Evolutionary conservation across 164 flowering plant genomes (phyloP), one percentile per base, ranked within the genome.

Genomic region (Cinnamomum chago): DNA sequence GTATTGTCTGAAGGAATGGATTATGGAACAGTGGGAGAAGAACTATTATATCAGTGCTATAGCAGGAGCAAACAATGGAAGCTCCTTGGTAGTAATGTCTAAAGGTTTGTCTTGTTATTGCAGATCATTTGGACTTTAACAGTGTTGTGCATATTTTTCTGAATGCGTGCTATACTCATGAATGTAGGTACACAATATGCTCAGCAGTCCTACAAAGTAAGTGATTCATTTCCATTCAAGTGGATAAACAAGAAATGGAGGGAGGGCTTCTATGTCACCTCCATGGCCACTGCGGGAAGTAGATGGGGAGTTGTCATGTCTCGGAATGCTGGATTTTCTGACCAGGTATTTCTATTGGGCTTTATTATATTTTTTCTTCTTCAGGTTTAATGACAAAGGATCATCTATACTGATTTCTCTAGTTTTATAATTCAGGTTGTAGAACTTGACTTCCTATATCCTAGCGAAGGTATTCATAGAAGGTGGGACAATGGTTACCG

Each of bases 181-280:
- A 33, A 3, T 77, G 24, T 73, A 94, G 98, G 95, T 60, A 88
- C 97, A 40, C 94, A 81, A 73, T 92, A 89, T 77, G 68, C 86
- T 55, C 97, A 94, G 80, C 97, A 94, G 80, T 94, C 98, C 3
- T 94, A 94, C 65, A 94, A 94, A 84, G 97, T 94, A 60, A 89
- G 97, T 51, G 97, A 94, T 67, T 84, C 93, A 25, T 94, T 94
- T 84, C 98, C 97, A 9, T 92, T 88, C 71, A 91, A 94, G 84
- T 94, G 97, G 97, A 94, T 94, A 73, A 92, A 90, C 80, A 94
- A 94, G 70, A 94, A 91, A 75, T 92, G 98, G 98, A 87, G 86
- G 69, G 98, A 94, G 77, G 95, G 97, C 10, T 94, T 91, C 76
- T 83, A 78, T 80, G 97, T 94, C 33, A 94, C 98, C 33, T 79